These are phyloP conservation scores for Trametes cinnabarina DNA, from an alignment of 768 basidiomycete genomes.

Conservation along the genomic window DNA sequence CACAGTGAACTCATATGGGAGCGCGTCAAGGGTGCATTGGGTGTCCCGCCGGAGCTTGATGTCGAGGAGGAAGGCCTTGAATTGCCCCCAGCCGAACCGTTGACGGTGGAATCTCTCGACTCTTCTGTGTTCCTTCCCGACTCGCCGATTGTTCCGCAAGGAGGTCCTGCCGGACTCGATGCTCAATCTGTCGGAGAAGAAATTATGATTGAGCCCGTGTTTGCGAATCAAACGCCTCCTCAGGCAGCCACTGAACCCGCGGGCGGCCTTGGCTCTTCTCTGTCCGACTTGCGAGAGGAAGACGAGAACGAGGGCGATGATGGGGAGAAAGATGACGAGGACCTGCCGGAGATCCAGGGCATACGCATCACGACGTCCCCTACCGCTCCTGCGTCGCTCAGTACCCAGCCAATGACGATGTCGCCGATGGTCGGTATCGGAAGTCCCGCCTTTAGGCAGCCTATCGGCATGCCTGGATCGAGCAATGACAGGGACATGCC, in stretches of 20 bases:
- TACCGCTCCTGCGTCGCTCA: slow-evolving; percentile 5
- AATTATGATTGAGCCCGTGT: slow-evolving; percentile 34
- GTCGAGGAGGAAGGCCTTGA: slow-evolving; percentile 42
- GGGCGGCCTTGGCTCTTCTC: slow-evolving; percentile 19
- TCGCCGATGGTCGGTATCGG: slow-evolving; percentile 20
- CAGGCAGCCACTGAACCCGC: slow-evolving; percentile 17
- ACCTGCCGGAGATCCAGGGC: slow-evolving; percentile 26
- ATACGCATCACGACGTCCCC: slow-evolving; percentile 30
- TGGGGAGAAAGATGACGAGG: slow-evolving; percentile 40
- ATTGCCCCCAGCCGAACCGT: background rate
- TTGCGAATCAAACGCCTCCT: slow-evolving; percentile 30
- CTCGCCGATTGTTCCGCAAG: slow-evolving; percentile 19
- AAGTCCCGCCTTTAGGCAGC: slow-evolving; percentile 4
- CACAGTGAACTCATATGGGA: slow-evolving; percentile 91
- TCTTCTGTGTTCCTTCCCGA: slow-evolving; percentile 23
- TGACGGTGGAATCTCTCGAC: slow-evolving; percentile 18
- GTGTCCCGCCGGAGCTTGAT: slow-evolving; percentile 83
- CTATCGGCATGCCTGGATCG: slow-evolving; percentile 13
- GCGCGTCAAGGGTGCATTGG: slow-evolving; percentile 81
- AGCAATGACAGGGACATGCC: slow-evolving; percentile 23
- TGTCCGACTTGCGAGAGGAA: slow-evolving; percentile 27
- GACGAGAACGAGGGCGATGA: slow-evolving; percentile 28
- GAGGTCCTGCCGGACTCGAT: background rate
- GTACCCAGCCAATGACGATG: slow-evolving; percentile 17
- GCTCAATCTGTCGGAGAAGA: slow-evolving; percentile 12